Percentiles rank a stretch among this genome's conserved stretches.
These are phyloP conservation scores for Rosa persica DNA, from an alignment of 306 rosid species.

Conservation along the genomic window DNA sequence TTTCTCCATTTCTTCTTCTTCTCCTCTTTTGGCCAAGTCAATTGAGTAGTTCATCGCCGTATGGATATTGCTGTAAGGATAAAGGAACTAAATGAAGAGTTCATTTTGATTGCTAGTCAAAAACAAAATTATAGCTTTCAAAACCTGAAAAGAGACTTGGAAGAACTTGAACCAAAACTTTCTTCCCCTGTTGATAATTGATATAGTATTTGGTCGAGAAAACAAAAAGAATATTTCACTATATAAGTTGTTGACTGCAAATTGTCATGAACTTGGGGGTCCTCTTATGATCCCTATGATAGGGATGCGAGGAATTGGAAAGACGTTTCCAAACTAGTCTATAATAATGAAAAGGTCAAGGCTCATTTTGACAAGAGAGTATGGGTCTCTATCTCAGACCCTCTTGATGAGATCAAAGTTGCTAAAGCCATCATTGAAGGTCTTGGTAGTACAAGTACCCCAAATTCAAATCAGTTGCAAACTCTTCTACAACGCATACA, in stretches of 20 bases:
- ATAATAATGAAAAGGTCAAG: too few species aligned
- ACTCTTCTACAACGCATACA: background rate
- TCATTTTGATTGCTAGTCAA: background rate
- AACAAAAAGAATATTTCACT: background rate
- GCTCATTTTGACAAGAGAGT: too few species aligned
- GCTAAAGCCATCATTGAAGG: too few species aligned
- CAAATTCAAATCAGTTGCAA: too few species aligned
- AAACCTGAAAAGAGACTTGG: background rate
- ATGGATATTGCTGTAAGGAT: background rate
- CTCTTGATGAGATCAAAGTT: too few species aligned
- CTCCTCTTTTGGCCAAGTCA: background rate
- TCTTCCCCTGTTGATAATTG: conserved; percentile 1
- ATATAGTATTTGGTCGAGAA: conserved; percentile 19
- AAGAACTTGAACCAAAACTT: background rate
- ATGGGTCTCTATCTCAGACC: too few species aligned
- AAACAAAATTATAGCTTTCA: conserved; percentile 1
- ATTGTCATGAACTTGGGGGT: too few species aligned
- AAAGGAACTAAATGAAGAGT: background rate
- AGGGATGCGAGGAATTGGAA: too few species aligned
- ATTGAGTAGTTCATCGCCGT: background rate
- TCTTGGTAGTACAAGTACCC: too few species aligned
- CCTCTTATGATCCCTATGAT: too few species aligned
- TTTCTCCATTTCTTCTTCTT: background rate
- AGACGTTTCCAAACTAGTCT: too few species aligned
- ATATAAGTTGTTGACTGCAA: background rate